phyloP scores from a whole-genome alignment of 768 basidiomycete genomes.

The Omphalotus guepiniiformis region DNA sequence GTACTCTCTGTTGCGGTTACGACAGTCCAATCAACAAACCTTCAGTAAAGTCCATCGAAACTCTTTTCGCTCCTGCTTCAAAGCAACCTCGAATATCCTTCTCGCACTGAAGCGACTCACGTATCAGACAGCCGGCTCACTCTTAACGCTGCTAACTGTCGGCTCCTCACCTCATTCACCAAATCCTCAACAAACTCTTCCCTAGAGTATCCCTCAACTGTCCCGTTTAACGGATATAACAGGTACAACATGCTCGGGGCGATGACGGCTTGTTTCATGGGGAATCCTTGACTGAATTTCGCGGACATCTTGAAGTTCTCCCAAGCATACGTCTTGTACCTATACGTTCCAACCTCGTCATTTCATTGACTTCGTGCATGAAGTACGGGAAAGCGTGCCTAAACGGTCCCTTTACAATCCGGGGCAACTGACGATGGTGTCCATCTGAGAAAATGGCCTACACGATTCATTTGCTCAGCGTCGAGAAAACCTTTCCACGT shows the following conservation, averaged over 20 bases:
- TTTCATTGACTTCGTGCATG: not conserved
- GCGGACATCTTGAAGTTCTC: constrained; percentile 1
- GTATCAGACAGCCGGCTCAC: too few relatives aligned
- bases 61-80: constrained; percentile 4
- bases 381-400: not conserved
- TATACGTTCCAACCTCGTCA: not conserved
- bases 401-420: constrained; percentile 4
- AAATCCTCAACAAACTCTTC: constrained; percentile 1
- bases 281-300: not conserved
- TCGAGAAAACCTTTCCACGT: not conserved
- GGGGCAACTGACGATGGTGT: constrained; percentile 2
- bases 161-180: not conserved
- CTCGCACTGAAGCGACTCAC: not conserved
- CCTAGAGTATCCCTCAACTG: not conserved
- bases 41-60: constrained; percentile 9
- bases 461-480: not conserved
- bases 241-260: constrained; percentile 7
- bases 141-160: too few relatives aligned
- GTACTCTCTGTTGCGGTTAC: not conserved
- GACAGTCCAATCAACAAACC: not conserved
- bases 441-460: constrained; percentile 6
- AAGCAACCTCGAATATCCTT: constrained; percentile 8
- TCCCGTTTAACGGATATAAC: constrained; percentile 2
- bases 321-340: constrained; percentile 6
- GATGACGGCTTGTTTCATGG: constrained; percentile 7